Base-by-base conservation (phyloP, 2,329 filamentous ascomycete genomes). In the Diaporthe sp. region DNA sequence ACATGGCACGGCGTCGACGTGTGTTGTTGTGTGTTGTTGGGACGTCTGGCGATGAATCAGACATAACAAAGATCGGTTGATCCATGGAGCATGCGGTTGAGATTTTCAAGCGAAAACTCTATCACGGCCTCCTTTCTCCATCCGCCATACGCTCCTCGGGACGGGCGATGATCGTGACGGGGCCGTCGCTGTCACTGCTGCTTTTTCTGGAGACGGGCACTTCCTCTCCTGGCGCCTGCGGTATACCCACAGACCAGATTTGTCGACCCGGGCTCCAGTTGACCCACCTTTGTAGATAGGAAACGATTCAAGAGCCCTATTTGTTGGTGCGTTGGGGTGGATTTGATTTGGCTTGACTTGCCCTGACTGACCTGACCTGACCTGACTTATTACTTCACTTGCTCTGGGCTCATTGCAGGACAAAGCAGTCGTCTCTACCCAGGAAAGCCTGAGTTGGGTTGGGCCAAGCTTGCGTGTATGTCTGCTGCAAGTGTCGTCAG, bases 71-170 rank as follows among this genome's bases (percentile, higher is more conserved):
- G 31, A 39, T 31, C 28, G 60, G 58, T 39, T 68, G 44, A 51
- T 39, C 62, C 62, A 51, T 68, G 28, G 44, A 25, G 13, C 31
- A 12, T 25, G 31, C 22, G n/a, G 62, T 68, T 13, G 65, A 68
- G 65, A 53, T 39, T 68, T 68, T 68, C 65, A 68, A 53, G 65
- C 46, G 46, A 68, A 68, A 68, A 68, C 65, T 68, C 65, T 53
- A 53, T 53, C 46, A 39, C 4, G 22, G 34, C 15, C 46, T 22
- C 65, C 46, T 53, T 68, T 68, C 65, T 53, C 65, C 46, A 53
- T 68, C 65, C 3, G 65, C 13, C 31, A 53, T 22, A 39, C 31
- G 19, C 5, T 31, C 42, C 44, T 67, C 62, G 44, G 62, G 62
- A 68, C 62, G 44, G 62, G 62, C 62, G 62, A 67, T 67, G 62